phyloP scores from a whole-genome alignment of 345 rosid genomes.

The Murraya paniculata region DNA sequence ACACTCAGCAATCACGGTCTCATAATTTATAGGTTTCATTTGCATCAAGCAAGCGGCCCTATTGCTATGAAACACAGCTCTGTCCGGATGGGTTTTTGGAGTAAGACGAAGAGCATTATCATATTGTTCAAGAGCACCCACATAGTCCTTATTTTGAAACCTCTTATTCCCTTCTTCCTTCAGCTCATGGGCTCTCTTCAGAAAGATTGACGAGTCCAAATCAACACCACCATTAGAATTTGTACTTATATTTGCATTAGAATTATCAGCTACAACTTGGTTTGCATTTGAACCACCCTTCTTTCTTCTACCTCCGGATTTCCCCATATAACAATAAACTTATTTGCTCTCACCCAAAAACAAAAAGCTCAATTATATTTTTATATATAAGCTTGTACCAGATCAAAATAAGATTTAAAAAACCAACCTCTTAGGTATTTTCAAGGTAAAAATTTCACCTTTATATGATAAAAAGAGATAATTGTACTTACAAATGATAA shows the following conservation, averaged over 20 bases:
- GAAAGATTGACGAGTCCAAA: slow-evolving; percentile 62
- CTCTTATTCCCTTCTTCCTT: slow-evolving; percentile 92
- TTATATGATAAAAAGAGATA: neutral
- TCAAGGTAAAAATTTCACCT: neutral
- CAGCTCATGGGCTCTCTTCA: slow-evolving; percentile 89
- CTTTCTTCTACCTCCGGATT: slow-evolving; percentile 83
- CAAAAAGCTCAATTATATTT: neutral
- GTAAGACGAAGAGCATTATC: slow-evolving; percentile 67
- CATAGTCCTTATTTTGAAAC: slow-evolving; percentile 76
- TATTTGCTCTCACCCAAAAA: neutral
- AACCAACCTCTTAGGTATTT: neutral
- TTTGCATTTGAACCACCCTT: slow-evolving; percentile 52
- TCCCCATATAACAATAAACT: slow-evolving; percentile 55
- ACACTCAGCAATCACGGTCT: slow-evolving; percentile 79
- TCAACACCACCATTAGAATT: slow-evolving; percentile 61
- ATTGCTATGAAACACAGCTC: slow-evolving; percentile 91
- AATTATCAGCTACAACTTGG: slow-evolving; percentile 43
- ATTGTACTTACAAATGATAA: slow-evolving; percentile 16
- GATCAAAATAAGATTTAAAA: slow-evolving; percentile 3
- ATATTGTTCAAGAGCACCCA: slow-evolving; percentile 81
- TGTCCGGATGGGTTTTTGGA: slow-evolving; percentile 76
- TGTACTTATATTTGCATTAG: slow-evolving; percentile 24
- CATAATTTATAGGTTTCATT: slow-evolving; percentile 93
- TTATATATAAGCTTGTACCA: neutral
- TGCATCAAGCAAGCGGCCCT: slow-evolving; percentile 98